A percentile compares a stretch with the other conserved stretches of the same genome.
phyloP scores from a whole-genome alignment of 2,329 filamentous ascomycete species.

The Mollisia scopiformis region DNA sequence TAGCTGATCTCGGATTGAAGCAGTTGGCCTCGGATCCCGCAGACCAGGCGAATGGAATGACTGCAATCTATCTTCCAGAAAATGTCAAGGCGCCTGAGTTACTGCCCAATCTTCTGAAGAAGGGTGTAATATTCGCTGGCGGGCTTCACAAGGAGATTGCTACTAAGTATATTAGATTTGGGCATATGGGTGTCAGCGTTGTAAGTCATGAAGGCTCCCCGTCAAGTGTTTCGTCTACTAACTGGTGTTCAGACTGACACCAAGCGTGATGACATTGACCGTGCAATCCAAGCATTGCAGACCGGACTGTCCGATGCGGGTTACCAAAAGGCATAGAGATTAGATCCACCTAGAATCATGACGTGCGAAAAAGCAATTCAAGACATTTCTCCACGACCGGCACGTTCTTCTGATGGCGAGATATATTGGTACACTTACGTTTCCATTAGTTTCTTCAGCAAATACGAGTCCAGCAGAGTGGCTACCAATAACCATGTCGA shows the following conservation, averaged over 20 bases:
- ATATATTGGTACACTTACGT: conserved; percentile 8
- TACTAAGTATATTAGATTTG: conserved; percentile 90
- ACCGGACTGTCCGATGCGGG: conserved; percentile 76
- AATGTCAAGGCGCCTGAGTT: conserved; percentile 79
- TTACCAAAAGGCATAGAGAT: conserved; percentile 48
- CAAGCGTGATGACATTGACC: conserved; percentile 78
- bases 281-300: conserved; percentile 78
- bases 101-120: conserved; percentile 81
- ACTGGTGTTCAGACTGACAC: conserved; percentile 64
- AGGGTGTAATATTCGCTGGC: conserved; percentile 91
- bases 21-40: conserved; percentile 84
- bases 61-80: conserved; percentile 92
- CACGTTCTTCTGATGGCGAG: conserved; percentile 4
- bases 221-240: conserved; percentile 9
- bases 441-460: background rate
- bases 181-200: conserved; percentile 96
- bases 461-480: background rate
- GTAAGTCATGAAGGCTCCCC: conserved; percentile 50
- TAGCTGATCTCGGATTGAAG: conserved; percentile 80
- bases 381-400: conserved; percentile 3
- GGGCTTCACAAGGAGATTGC: conserved; percentile 97
- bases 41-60: conserved; percentile 97
- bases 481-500: background rate
- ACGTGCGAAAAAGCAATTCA: conserved; percentile 14
- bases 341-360: conserved; percentile 1